Conservation (phyloP, 1,139 yeast genomes). For the Komagataea norvegica region DNA sequence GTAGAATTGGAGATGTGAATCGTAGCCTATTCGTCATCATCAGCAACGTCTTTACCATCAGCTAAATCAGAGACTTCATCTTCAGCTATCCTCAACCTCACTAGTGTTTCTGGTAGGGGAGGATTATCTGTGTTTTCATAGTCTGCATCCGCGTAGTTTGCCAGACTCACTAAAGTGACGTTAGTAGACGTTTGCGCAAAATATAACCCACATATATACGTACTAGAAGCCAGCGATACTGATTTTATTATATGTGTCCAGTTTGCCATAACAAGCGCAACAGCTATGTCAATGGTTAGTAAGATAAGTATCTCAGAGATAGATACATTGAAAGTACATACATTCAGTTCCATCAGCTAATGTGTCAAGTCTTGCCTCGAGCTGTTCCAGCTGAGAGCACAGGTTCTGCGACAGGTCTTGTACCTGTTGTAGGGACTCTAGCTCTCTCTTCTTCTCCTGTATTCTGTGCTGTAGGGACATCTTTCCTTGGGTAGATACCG, state of each 20-base stretch:
- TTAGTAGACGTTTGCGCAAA: constrained; percentile 8
- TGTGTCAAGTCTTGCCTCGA: constrained; percentile 25
- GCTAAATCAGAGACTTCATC: background rate
- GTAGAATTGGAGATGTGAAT: background rate
- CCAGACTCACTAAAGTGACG: constrained; percentile 37
- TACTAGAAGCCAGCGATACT: constrained; percentile 57
- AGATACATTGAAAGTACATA: constrained; percentile 12
- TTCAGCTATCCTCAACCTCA: constrained; percentile 48
- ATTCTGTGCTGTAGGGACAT: constrained; percentile 27
- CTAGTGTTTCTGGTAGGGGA: constrained; percentile 62
- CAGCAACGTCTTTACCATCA: constrained; percentile 32
- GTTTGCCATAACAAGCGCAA: constrained; percentile 50
- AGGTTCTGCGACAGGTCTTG: constrained; percentile 19
- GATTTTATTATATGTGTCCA: constrained; percentile 70
- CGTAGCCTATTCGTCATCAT: constrained; percentile 7
- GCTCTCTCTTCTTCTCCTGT: constrained; percentile 21
- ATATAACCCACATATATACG: constrained; percentile 7
- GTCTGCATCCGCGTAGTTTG: constrained; percentile 43
- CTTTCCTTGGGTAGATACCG: constrained; percentile 16
- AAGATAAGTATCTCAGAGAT: background rate
- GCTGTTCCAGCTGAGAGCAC: constrained; percentile 23
- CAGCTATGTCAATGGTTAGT: constrained; percentile 30
- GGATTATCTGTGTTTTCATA: constrained; percentile 39
- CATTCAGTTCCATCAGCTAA: constrained; percentile 28
- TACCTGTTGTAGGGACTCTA: constrained; percentile 19